Base-by-base conservation (phyloP, 306 rosid genomes). In the Macrotyloma uniflorum region DNA sequence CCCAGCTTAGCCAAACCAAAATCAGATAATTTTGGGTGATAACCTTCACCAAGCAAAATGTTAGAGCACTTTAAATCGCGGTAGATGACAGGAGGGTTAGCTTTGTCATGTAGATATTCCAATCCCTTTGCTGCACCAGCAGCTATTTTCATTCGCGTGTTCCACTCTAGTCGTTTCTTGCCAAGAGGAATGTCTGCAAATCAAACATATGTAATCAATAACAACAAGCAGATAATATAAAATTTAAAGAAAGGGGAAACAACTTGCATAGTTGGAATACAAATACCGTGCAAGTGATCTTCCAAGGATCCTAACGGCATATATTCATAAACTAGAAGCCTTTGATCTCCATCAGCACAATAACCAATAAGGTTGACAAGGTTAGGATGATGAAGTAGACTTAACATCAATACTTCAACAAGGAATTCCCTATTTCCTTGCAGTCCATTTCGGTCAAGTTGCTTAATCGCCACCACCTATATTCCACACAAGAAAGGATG, bases 281-380 rank as follows among this genome's bases (percentile, higher is more conserved):
- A 43, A 40, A 74, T 89, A 95, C 98, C 96, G 53, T 91, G 96
- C 81, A 95, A 84, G 86, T 92, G 98, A 69, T 91, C 98, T 83
- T 92, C 98, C 86, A 95, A 84, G 73, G 87, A 89, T 78, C 98
- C 98, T 65, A 92, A 83, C 18, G 97, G 83, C 98, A 95, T 92
- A 66, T 86, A 95, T 82, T 95, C 98, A 84, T 95, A 95, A 83
- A 95, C 92, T 68, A 95, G 88, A 79, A 95, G 98, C 91, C 98
- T 90, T 83, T 92, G 98, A 87, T 92, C 98, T 81, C 98, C 98
- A 84, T 92, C 98, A 80, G 98, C 98, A 81, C 98, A 95, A 82
- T 95, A 95, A 77, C 98, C 98, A 65, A 87, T 89, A 33, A 95
- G 93, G 84, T 88, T 92, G 74, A 92, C 98, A 75, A 95, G 97